Percentiles rank a stretch among this genome's conserved stretches.
phyloP scores from a whole-genome alignment of 2,329 filamentous ascomycete genomes.

The Ophiostoma sp. region DNA sequence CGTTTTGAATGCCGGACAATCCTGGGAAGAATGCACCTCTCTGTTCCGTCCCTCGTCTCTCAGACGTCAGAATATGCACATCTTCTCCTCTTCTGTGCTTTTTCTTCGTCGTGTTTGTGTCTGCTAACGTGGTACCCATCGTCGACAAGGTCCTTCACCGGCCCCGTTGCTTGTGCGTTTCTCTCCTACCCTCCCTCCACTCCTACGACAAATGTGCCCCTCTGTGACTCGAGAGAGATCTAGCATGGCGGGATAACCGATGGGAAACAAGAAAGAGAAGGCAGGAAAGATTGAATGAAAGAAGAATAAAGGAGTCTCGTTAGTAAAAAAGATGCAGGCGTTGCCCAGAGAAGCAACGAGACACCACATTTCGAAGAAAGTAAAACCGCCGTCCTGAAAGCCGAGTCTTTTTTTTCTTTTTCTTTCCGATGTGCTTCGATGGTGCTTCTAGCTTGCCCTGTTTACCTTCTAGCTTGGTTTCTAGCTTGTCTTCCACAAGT shows the following conservation, averaged over 20 bases:
- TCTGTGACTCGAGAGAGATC: not conserved
- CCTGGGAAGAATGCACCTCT: not conserved
- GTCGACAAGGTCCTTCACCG: not conserved
- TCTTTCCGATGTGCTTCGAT: constrained; percentile 3
- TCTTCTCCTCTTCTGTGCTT: not conserved
- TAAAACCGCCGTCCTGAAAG: not conserved
- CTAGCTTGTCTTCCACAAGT: not conserved
- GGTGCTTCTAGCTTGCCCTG: constrained; percentile 10
- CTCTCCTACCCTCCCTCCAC: not conserved
- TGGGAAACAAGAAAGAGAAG: not conserved
- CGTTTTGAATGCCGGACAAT: constrained; percentile 2
- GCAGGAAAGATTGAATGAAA: not conserved
- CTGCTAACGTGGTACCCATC: not conserved
- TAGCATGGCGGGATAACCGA: not conserved
- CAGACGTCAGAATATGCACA: not conserved
- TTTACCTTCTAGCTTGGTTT: constrained; percentile 15
- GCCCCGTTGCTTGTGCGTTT: constrained; percentile 5
- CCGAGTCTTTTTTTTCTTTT: not conserved
- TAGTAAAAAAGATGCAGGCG: not conserved
- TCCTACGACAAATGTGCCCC: not conserved
- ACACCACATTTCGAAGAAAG: too few species aligned
- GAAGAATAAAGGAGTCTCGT: not conserved
- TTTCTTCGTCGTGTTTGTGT: not conserved
- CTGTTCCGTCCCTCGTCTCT: not conserved
- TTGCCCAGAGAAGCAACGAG: not conserved